Base-by-base conservation (phyloP, 495 filamentous ascomycete genomes). In the Sabuloglossum arenarium region DNA sequence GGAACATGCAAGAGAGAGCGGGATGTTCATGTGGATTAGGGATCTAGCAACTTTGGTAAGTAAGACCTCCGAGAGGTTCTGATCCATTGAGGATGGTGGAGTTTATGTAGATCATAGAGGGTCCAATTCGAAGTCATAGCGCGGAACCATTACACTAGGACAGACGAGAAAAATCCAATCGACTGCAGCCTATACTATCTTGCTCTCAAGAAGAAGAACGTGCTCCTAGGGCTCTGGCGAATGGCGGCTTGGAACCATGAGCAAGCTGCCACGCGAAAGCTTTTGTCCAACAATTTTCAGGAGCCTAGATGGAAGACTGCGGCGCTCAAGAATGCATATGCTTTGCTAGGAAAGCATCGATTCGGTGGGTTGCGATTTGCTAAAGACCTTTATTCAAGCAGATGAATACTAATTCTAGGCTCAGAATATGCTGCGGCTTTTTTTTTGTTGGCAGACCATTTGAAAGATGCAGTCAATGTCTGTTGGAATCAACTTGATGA, bases 291-390 rank as follows among this genome's bases (percentile, higher is more conserved):
- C 60, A 85, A 96, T 66, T 99, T 99, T 68, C 71, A 78, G 4
- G 84, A 94, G 56, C 70, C 76, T 11, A 80, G 85, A 59, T 95
- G 91, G 88, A 84, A 79, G 69, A 94, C 86, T 1, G 81, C 87
- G 2, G 91, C 93, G 11, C 66, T 93, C 57, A 99, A 99, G 68
- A 99, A 99, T 63, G 91, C 91, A 1, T 99, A 94, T 68, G 89
- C 90, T n/a, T 66, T 99, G 57, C 81, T 97, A 64, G 90, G 88
- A 45, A 91, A 88, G 68, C 79, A 84, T 37, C 75, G 91, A 62
- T 94, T 93, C 68, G 84, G 85, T 89, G 68, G 60, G 75, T 59
- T 11, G 2, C 3, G 6, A n/a, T 21, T 23, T 43, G n/a, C 11
- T 27, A 8, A 47, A 51, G 24, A 5, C 24, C 16, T 50, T 43